Evolutionary conservation across 2,329 filamentous ascomycete genomes (phyloP).

Genomic region (Coleophoma cylindrospora): DNA sequence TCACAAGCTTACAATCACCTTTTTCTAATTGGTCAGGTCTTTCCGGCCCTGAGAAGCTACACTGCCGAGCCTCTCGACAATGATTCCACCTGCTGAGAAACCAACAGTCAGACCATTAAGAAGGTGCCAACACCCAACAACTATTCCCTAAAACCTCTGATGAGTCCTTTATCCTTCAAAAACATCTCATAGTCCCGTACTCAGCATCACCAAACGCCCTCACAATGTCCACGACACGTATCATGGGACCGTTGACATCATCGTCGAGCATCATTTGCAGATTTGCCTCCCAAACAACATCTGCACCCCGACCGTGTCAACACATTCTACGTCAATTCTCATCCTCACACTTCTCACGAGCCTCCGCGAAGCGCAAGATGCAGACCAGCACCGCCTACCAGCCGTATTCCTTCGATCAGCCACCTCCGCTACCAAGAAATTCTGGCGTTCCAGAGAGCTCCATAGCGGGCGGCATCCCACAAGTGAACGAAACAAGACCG

Average conservation of each 20-base stretch:
- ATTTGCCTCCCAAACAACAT: slow-evolving; percentile 23
- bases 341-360: slow-evolving; percentile 32
- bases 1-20: too few relatives aligned
- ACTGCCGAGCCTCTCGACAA: neutral
- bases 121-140: too few relatives aligned
- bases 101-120: neutral
- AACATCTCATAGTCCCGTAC: neutral
- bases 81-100: slow-evolving; percentile 4
- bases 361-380: slow-evolving; percentile 54
- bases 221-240: slow-evolving; percentile 23
- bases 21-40: neutral
- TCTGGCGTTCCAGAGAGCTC: slow-evolving; percentile 54
- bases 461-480: slow-evolving; percentile 42
- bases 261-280: slow-evolving; percentile 20
- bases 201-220: neutral
- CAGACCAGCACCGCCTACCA: slow-evolving; percentile 62
- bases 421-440: slow-evolving; percentile 50
- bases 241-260: slow-evolving; percentile 23
- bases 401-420: slow-evolving; percentile 50
- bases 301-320: slow-evolving; percentile 31
- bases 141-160: neutral
- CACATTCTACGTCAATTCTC: slow-evolving; percentile 40
- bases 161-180: neutral
- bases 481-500: slow-evolving; percentile 39
- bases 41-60: neutral